phyloP scores from a whole-genome alignment of 345 rosid genomes.

The Gossypium anomalum region DNA sequence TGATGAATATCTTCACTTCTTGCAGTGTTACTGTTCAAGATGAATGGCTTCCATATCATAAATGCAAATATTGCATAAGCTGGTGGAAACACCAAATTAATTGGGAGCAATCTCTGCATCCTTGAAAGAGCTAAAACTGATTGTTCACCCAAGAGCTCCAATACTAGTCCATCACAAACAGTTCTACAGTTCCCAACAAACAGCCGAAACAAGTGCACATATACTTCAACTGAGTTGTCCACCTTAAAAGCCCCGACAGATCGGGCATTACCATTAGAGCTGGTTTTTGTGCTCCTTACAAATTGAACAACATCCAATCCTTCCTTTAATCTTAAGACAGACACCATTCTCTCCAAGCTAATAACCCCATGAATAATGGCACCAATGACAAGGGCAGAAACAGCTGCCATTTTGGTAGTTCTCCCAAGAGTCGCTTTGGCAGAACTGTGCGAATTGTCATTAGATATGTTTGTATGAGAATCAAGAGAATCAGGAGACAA shows the following conservation, averaged over 20 bases:
- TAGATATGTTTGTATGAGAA: slow-evolving; percentile 39
- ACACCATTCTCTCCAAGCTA: slow-evolving; percentile 89
- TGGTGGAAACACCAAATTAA: slow-evolving; percentile 86
- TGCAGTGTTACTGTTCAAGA: slow-evolving; percentile 43
- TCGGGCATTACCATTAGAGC: slow-evolving; percentile 79
- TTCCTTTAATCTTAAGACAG: slow-evolving; percentile 78
- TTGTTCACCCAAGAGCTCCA: slow-evolving; percentile 89
- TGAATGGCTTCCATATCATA: slow-evolving; percentile 72
- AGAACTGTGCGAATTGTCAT: slow-evolving; percentile 44
- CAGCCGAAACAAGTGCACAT: slow-evolving; percentile 89
- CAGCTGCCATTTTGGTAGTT: slow-evolving; percentile 59
- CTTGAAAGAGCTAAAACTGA: slow-evolving; percentile 79
- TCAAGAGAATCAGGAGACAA: slow-evolving; percentile 70
- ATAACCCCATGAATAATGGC: slow-evolving; percentile 86
- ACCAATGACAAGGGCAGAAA: slow-evolving; percentile 81
- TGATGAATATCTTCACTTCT: slow-evolving; percentile 78
- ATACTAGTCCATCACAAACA: slow-evolving; percentile 77
- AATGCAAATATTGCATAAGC: slow-evolving; percentile 80
- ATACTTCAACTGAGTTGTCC: slow-evolving; percentile 64
- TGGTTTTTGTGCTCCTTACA: slow-evolving; percentile 64
- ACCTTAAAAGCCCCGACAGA: slow-evolving; percentile 52
- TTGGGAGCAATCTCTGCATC: slow-evolving; percentile 90
- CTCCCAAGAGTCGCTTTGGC: slow-evolving; percentile 41
- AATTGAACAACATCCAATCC: slow-evolving; percentile 79
- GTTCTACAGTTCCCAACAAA: slow-evolving; percentile 87